Evolutionary conservation across 2,329 filamentous ascomycete species (phyloP), one percentile per base, ranked within the genome.

Genomic region (Graphiopsis chlorocephala): DNA sequence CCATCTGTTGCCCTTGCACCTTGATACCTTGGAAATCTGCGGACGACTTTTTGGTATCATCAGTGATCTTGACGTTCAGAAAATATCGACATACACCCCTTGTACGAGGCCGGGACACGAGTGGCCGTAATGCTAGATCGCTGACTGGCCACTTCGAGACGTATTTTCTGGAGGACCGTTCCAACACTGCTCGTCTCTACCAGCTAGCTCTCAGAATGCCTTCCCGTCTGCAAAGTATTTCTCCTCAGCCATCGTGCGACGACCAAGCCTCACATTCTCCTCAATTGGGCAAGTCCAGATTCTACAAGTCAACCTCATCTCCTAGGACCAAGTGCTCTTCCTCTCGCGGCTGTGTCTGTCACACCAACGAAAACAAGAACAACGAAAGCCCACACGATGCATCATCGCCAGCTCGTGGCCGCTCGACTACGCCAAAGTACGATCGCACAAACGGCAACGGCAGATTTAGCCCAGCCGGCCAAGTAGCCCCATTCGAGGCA

Each of bases 381-480:
- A 45, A 20, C n/a, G 38, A 45, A 45, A 42, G 17, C 38, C n/a
- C 38, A 20, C n/a, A 45, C 10, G 15, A 31, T 14, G 10, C 10
- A 28, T 23, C 48, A 7, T 31, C 60, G 15, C 60, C 60, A n/a
- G 11, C 15, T 4, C 60, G 60, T 4, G 60, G 60, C 31, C 60
- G 60, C 12, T 62, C 60, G 1, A 25, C 12, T 1, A 62, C 60
- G 4, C 60, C 60, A 3, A 62, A 62, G 15, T 20, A 55, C 48
- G 60, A 62, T 38, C 33, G 60, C 25, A 62, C 60, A 4, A 62
- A 62, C n/a, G 60, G 60, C 26, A 55, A 53, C 17, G 48, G 48
- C 4, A 45, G 14, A 14, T 17, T 23, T 2, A 25, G 8, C 31
- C 14, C 26, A 26, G 35, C 23, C n/a, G 10, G 28, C 29, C 17